A percentile compares a stretch with the other conserved stretches of the same genome.
Evolutionary conservation across 768 basidiomycete species (phyloP).

Genomic region (Pleurotus tuber-regium): DNA sequence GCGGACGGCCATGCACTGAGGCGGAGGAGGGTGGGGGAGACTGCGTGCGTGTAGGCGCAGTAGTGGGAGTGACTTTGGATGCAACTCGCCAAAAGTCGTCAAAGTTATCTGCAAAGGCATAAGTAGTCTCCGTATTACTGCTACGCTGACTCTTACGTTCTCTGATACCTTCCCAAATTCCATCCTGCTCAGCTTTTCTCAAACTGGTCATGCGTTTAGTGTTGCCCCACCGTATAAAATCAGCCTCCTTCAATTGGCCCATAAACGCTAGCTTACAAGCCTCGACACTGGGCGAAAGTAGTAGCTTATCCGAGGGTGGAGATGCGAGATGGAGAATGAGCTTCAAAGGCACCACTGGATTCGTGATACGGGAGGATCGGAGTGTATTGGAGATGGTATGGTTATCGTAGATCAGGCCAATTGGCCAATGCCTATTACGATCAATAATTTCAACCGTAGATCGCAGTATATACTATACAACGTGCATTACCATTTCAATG

Average conservation of each 20-base stretch:
- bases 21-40: conserved; percentile 55
- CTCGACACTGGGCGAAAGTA: conserved; percentile 77
- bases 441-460: conserved; percentile 2
- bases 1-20: conserved; percentile 61
- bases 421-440: conserved; percentile 90
- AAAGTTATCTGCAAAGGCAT: conserved; percentile 85
- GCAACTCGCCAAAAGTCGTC: conserved; percentile 95
- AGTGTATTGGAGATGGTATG: conserved; percentile 64
- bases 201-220: conserved; percentile 92
- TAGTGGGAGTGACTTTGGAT: conserved; percentile 87
- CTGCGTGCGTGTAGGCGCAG: conserved; percentile 54
- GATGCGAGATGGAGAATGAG: conserved; percentile 84
- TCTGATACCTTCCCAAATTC: conserved; percentile 94
- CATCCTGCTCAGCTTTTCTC: conserved; percentile 90
- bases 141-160: conserved; percentile 75
- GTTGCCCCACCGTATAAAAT: conserved; percentile 96
- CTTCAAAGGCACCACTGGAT: conserved; percentile 57
- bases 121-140: too few species aligned
- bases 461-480: background rate
- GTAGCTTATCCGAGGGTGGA: conserved; percentile 83
- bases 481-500: conserved; percentile 79
- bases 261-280: conserved; percentile 93
- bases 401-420: conserved; percentile 92
- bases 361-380: conserved; percentile 42
- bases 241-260: conserved; percentile 95